A percentile compares a stretch with the other conserved stretches of the same genome.
phyloP scores from a whole-genome alignment of 306 rosid species.

The Fragaria vesca region DNA sequence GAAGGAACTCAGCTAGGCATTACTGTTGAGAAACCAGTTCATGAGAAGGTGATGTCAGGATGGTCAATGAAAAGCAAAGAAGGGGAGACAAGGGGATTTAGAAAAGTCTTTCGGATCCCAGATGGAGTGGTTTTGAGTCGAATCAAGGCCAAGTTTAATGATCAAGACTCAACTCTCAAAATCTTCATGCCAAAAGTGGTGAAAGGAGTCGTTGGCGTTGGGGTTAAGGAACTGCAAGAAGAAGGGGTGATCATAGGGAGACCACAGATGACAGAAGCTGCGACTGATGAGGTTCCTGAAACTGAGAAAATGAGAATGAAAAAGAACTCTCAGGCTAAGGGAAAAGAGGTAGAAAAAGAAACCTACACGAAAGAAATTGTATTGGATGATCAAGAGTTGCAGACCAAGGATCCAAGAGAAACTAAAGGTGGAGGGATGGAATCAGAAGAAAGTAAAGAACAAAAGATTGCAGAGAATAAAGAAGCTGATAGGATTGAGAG shows the following conservation, averaged over 20 bases:
- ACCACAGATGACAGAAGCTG: conserved; percentile 8
- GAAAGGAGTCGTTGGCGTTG: conserved; percentile 47
- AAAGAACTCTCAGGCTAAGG: not conserved
- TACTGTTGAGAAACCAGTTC: conserved; percentile 54
- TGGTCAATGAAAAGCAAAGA: conserved; percentile 54
- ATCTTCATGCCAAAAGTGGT: conserved; percentile 59
- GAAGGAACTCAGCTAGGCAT: conserved; percentile 59
- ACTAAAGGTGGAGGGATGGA: not conserved
- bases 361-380: not conserved
- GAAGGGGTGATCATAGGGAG: conserved; percentile 24
- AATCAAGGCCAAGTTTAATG: conserved; percentile 61
- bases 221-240: conserved; percentile 57
- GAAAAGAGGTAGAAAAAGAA: conserved; percentile 1
- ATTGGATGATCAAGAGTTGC: not conserved
- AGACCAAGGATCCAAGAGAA: not conserved
- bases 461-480: conserved; percentile 2
- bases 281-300: not conserved
- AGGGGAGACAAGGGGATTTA: conserved; percentile 48
- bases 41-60: conserved; percentile 57
- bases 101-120: conserved; percentile 62
- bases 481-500: not conserved
- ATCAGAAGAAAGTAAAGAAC: not conserved
- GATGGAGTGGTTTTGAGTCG: conserved; percentile 55
- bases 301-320: conserved; percentile 1
- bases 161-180: conserved; percentile 46